phyloP scores from a whole-genome alignment of 805 yeast species.

The Zygosaccharomyces bailii region DNA sequence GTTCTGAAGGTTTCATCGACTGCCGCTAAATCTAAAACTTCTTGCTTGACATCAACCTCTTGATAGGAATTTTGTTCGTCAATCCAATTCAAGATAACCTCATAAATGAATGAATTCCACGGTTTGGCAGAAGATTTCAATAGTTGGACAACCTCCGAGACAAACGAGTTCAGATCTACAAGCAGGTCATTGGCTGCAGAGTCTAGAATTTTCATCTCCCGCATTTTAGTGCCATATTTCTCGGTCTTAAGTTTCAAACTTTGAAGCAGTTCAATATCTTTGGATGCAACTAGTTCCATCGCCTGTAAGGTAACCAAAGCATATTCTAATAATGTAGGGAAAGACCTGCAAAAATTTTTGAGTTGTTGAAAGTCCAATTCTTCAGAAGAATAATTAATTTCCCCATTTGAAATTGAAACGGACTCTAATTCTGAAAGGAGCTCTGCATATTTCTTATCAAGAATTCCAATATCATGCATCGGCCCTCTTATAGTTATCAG shows the following conservation, averaged over 20 bases:
- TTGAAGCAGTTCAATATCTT: constrained; percentile 5
- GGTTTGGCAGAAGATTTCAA: constrained; percentile 41
- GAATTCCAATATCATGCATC: constrained; percentile 33
- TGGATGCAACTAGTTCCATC: not conserved
- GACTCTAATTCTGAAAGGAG: constrained; percentile 26
- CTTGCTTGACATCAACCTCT: not conserved
- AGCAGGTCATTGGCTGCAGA: constrained; percentile 12
- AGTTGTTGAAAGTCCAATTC: constrained; percentile 13
- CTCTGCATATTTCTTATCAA: constrained; percentile 19
- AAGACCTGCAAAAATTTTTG: constrained; percentile 27
- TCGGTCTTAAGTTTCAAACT: constrained; percentile 15
- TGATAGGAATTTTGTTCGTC: constrained; percentile 7
- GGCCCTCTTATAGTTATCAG: constrained; percentile 54
- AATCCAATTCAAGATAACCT: constrained; percentile 49
- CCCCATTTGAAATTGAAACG: constrained; percentile 19
- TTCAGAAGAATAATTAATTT: constrained; percentile 19
- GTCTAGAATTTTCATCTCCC: constrained; percentile 19
- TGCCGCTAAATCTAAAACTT: constrained; percentile 28
- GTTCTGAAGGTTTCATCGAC: constrained; percentile 49
- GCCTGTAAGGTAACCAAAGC: constrained; percentile 24
- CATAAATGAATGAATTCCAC: constrained; percentile 45
- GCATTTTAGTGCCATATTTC: constrained; percentile 15
- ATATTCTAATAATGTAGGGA: constrained; percentile 37
- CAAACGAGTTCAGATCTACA: constrained; percentile 27
- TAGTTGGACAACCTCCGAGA: constrained; percentile 26